Percentiles rank a stretch among this genome's conserved stretches.
These are phyloP conservation scores for Amaranthus hypochondriacus DNA, from an alignment of 148 eudicot species.

Conservation along the genomic window DNA sequence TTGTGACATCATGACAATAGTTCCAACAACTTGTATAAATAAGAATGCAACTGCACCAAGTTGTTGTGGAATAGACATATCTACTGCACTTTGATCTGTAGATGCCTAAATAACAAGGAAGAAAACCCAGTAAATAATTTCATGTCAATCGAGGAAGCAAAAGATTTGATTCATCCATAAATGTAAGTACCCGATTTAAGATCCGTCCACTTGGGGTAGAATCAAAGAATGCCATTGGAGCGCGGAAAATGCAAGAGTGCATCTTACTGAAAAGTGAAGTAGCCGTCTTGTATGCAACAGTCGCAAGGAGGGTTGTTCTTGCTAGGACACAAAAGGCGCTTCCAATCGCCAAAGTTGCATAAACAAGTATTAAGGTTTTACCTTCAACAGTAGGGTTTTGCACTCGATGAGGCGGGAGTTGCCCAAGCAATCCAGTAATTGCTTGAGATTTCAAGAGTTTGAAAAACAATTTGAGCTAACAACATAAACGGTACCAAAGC, in stretches of 20 bases:
- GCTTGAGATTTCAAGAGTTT: constrained; percentile 38
- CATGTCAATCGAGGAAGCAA: not conserved
- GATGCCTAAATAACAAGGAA: constrained; percentile 42
- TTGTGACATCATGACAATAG: constrained; percentile 61
- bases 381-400: constrained; percentile 19
- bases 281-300: constrained; percentile 35
- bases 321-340: constrained; percentile 30
- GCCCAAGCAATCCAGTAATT: constrained; percentile 57
- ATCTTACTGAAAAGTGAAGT: constrained; percentile 40
- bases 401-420: constrained; percentile 34
- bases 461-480: constrained; percentile 30
- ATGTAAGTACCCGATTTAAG: constrained; percentile 37
- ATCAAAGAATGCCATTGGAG: constrained; percentile 56
- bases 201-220: constrained; percentile 52
- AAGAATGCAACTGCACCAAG: constrained; percentile 47
- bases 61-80: constrained; percentile 40
- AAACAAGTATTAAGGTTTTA: constrained; percentile 30
- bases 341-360: constrained; percentile 32
- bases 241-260: constrained; percentile 42
- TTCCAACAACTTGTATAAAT: constrained; percentile 53
- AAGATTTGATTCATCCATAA: no score
- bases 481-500: constrained; percentile 42
- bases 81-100: constrained; percentile 65
- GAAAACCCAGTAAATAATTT: not conserved
- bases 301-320: constrained; percentile 23